Evolutionary conservation across 345 rosid species (phyloP), one percentile per base, ranked within the genome.

Genomic region (Bruguiera parviflora): DNA sequence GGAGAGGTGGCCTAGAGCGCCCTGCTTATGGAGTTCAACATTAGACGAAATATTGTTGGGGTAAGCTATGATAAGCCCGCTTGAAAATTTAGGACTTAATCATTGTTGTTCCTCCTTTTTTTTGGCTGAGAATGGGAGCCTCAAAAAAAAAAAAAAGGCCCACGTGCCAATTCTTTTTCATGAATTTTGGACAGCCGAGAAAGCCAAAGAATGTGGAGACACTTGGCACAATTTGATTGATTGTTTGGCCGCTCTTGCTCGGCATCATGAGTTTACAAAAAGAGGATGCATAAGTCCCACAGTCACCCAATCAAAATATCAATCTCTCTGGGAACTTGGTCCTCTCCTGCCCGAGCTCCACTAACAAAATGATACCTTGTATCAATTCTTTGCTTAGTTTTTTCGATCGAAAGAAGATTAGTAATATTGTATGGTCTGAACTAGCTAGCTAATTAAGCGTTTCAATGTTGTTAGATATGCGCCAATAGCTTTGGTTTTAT

Each of bases 261-360:
- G 77, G 69, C 64, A 81, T 73, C 76, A 73, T 43, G 59, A 67
- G 65, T 71, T 77, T 64, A 83, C 79, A 49, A 76, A 82, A 78
- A 77, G 78, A 67, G 61, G 75, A 72, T 73, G 63, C 72, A 67
- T 53, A 74, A 72, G 58, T 74, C 84, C 89, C 83, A 66, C 84
- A 52, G 68, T 80, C 79, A 29, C 72, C 80, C 75, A 82, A 80
- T 84, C 79, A 74, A 73, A 73, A 67, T 43, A 79, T 79, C 92
- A 77, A 89, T 87, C 92, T 86, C 91, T 84, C 80, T 93, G 78
- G 98, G 98, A 89, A 91, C 85, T 91, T 91, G 98, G 94, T 86
- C 94, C 94, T 77, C 92, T 75, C 82, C 69, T 56, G 5, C 37
- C 70, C 75, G 71, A 65, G 66, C 74, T 69, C 83, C 71, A 74